Percentiles rank a stretch among this genome's conserved stretches.
Evolutionary conservation across 1,139 yeast species (phyloP).

Genomic region (Suhomyces bolitotheri): DNA sequence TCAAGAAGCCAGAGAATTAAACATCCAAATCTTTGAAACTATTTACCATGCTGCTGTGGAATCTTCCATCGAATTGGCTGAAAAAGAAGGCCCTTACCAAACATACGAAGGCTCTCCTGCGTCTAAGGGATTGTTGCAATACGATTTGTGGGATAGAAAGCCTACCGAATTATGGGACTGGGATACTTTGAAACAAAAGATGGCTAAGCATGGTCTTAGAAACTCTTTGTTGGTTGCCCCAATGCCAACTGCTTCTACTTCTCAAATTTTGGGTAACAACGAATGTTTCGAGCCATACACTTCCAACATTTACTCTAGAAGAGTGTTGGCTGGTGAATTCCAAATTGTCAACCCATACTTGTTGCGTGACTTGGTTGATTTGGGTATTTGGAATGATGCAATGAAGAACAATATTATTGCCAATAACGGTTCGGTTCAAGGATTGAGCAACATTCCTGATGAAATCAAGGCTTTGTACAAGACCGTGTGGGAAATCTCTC

Average conservation of each 20-base stretch:
- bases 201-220: slow-evolving; percentile 67
- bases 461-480: slow-evolving; percentile 78
- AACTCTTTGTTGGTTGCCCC: slow-evolving; percentile 87
- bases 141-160: slow-evolving; percentile 58
- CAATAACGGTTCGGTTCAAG: slow-evolving; percentile 84
- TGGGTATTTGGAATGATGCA: slow-evolving; percentile 78
- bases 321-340: slow-evolving; percentile 87
- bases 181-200: slow-evolving; percentile 63
- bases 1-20: slow-evolving; percentile 54
- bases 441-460: slow-evolving; percentile 71
- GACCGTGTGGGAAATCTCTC: slow-evolving; percentile 97
- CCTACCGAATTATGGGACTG: slow-evolving; percentile 67
- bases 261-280: slow-evolving; percentile 84
- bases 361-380: slow-evolving; percentile 75
- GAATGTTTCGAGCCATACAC: slow-evolving; percentile 94
- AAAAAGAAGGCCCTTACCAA: slow-evolving; percentile 48
- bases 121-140: slow-evolving; percentile 56
- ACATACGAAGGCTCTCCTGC: slow-evolving; percentile 60
- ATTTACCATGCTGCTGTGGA: slow-evolving; percentile 61
- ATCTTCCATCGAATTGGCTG: slow-evolving; percentile 55
- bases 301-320: slow-evolving; percentile 81
- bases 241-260: slow-evolving; percentile 94
- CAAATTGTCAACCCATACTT: slow-evolving; percentile 85
- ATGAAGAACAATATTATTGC: slow-evolving; percentile 81
- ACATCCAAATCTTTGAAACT: slow-evolving; percentile 61